Conservation (phyloP, 768 basidiomycete genomes). For the Suillus sp. region DNA sequence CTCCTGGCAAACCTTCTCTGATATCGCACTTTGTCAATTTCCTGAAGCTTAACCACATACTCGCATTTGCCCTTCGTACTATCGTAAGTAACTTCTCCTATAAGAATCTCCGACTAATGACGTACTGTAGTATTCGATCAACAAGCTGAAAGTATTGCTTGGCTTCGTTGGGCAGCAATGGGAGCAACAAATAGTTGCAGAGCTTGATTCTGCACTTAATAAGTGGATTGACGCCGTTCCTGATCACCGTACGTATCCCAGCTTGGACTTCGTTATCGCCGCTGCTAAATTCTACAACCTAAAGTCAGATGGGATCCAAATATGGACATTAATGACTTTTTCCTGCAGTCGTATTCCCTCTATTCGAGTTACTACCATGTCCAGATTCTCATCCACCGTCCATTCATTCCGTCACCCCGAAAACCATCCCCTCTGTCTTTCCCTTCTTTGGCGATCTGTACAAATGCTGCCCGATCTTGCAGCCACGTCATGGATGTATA, state of each 20-base stretch:
- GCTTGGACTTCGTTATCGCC: background rate
- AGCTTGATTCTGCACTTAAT: constrained; percentile 76
- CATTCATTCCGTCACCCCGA: constrained; percentile 70
- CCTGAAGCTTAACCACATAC: constrained; percentile 63
- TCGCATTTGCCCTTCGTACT: constrained; percentile 62
- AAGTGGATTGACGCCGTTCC: constrained; percentile 79
- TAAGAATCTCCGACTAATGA: background rate
- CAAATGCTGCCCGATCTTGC: constrained; percentile 80
- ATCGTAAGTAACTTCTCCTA: constrained; percentile 43
- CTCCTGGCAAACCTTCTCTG: constrained; percentile 54
- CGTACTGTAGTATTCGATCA: constrained; percentile 64
- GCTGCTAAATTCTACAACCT: constrained; percentile 13
- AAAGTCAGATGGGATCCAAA: constrained; percentile 49
- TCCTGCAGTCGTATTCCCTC: constrained; percentile 53
- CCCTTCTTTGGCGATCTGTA: constrained; percentile 78
- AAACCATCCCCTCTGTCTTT: constrained; percentile 51
- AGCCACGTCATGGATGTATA: constrained; percentile 69
- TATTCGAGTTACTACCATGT: constrained; percentile 56
- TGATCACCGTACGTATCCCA: constrained; percentile 34
- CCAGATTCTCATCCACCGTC: constrained; percentile 75
- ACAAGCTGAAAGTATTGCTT: constrained; percentile 56
- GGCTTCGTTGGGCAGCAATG: constrained; percentile 55
- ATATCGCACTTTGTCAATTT: constrained; percentile 54
- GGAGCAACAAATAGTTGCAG: constrained; percentile 66
- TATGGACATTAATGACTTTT: constrained; percentile 38